These are phyloP conservation scores for Hypomyces rosellus DNA, from an alignment of 2,329 filamentous ascomycete species.

Conservation along the genomic window DNA sequence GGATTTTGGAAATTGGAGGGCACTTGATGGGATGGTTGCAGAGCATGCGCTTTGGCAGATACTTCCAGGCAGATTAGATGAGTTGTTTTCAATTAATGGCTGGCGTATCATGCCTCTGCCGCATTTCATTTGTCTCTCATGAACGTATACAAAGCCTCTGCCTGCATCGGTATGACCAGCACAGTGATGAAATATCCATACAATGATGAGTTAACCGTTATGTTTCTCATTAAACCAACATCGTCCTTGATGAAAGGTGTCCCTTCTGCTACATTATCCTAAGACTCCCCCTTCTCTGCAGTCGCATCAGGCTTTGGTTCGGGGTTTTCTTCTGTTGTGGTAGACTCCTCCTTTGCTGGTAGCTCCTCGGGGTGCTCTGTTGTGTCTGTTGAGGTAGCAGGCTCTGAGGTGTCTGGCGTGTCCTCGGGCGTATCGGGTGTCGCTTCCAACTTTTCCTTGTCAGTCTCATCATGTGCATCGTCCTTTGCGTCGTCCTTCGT, in stretches of 20 bases:
- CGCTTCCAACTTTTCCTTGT: not conserved
- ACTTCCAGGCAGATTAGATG: not conserved
- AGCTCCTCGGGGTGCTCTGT: not conserved
- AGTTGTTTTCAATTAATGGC: not conserved
- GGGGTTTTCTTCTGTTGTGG: not conserved
- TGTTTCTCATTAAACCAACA: too few relatives aligned
- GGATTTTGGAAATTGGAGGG: too few relatives aligned
- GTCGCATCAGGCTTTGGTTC: not conserved
- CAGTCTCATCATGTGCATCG: not conserved
- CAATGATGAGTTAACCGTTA: not conserved
- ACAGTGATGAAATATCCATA: not conserved
- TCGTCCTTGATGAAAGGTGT: too few relatives aligned
- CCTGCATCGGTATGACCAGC: not conserved
- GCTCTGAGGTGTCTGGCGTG: constrained; percentile 2
- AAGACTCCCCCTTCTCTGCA: not conserved
- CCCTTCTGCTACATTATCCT: not conserved
- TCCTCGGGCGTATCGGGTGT: not conserved
- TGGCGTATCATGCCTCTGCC: not conserved
- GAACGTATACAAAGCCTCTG: not conserved
- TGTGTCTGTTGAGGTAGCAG: not conserved
- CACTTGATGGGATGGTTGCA: not conserved
- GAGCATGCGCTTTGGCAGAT: too few relatives aligned
- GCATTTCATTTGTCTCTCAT: not conserved
- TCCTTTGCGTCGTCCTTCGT: not conserved
- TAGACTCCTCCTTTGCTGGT: constrained; percentile 4